Conservation (phyloP, 495 filamentous ascomycete species). For the Tuber calosporum region DNA sequence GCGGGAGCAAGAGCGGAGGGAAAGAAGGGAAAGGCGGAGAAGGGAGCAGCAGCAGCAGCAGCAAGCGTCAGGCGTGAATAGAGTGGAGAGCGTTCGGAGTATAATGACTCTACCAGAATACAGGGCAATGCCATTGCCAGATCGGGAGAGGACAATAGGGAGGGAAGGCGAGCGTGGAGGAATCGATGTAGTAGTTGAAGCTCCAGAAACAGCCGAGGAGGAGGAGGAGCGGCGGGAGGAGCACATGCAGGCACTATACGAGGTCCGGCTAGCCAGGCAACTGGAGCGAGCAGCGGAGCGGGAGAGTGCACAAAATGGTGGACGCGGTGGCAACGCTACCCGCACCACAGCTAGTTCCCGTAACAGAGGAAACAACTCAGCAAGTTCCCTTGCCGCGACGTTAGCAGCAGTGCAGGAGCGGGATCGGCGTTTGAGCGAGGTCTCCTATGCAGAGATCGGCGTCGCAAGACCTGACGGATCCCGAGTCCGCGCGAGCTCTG, state of each 20-base stretch:
- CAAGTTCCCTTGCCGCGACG: constrained; percentile 27
- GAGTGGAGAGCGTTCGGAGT: constrained; percentile 78
- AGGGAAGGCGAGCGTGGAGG: constrained; percentile 87
- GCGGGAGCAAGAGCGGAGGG: constrained; percentile 11
- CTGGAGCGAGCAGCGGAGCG: constrained; percentile 65
- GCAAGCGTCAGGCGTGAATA: constrained; percentile 52
- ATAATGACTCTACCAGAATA: constrained; percentile 90
- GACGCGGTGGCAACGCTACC: constrained; percentile 56
- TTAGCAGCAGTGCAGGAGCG: constrained; percentile 47
- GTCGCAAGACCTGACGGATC: constrained; percentile 84
- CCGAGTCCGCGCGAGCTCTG: constrained; percentile 60
- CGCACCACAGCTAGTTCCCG: constrained; percentile 1
- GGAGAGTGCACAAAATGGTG: constrained; percentile 61
- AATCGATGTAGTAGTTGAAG: constrained; percentile 86
- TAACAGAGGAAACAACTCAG: constrained; percentile 18
- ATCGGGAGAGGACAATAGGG: constrained; percentile 76
- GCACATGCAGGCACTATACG: constrained; percentile 88
- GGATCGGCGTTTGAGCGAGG: constrained; percentile 69
- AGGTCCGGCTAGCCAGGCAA: constrained; percentile 73
- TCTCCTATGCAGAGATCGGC: constrained; percentile 79
- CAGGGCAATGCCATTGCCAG: constrained; percentile 49
- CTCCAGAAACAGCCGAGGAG: constrained; percentile 60
- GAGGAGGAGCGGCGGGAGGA: constrained; percentile 77
- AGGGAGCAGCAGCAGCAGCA: constrained; percentile 19
- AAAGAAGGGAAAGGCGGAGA: constrained; percentile 10